Evolutionary conservation across 2,329 filamentous ascomycete genomes (phyloP), one percentile per base, ranked within the genome.

Genomic region (Pyrenochaeta sp.): DNA sequence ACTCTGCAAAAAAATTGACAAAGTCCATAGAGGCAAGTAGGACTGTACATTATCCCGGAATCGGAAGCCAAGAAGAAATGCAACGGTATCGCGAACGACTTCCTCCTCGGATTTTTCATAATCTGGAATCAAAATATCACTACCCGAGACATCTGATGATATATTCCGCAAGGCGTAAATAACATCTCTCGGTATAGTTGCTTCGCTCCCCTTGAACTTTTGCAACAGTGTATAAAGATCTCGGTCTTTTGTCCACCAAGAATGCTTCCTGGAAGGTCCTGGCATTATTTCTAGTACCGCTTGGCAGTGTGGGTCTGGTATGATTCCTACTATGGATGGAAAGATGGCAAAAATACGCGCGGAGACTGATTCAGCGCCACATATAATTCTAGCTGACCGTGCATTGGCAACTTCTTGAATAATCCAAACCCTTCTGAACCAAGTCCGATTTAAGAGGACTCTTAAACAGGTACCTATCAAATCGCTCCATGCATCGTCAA

Each of bases 321-420:
- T 6, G 0, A 57, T 9, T 2, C 30, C 27, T 3, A 64, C 12
- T 3, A 64, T 10, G 0, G 12, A 37, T 12, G 58, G 55, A 3
- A 45, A 37, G 2, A 61, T 27, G 7, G 56, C 53, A 39, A 69
- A 62, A 27, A 55, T 49, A 0, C 51, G 40, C 15, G 58, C 43
- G 3, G 52, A 49, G 10, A 66, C 50, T 4, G 51, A 58, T 30
- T 46, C 42, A 9, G 10, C 37, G 11, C 65, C 62, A 21, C 56
- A 59, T 1, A 21, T 29, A 4, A 66, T 40, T 23, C 17, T 47
- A n/a, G 54, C 62, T 35, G n/a, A 39, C 32, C 45, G 40, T 10
- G 66, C 64, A 35, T 63, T 63, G 7, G 60, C 64, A 1, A 61
- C 54, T 54, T 69, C 66, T 44, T 67, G 64, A 10, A 69, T 11